These are phyloP conservation scores for Rubia tinctorum DNA, from an alignment of 305 asterid genomes.

Conservation along the genomic window DNA sequence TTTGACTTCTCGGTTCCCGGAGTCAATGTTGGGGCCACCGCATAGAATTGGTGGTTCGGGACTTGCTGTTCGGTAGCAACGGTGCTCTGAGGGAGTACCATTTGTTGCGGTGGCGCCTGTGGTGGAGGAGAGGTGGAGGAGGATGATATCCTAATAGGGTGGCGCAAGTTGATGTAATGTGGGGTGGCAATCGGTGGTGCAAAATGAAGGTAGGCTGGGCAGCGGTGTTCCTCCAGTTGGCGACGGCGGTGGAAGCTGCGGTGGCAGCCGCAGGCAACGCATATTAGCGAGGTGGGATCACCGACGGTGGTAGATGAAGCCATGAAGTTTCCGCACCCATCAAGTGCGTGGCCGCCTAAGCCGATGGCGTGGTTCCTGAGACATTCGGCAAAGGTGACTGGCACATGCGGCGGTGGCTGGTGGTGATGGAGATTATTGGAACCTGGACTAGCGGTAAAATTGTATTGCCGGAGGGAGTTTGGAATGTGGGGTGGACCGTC, in stretches of 20 bases:
- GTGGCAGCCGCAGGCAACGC: conserved; percentile 86
- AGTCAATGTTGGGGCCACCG: conserved; percentile 32
- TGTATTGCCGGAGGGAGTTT: conserved; percentile 26
- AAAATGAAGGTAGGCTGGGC: conserved; percentile 20
- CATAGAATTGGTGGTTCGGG: neutral
- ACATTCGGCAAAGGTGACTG: conserved; percentile 48
- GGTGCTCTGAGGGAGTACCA: too few relatives aligned
- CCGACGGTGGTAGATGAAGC: conserved; percentile 37
- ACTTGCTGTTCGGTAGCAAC: conserved; percentile 17
- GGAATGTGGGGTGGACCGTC: conserved; percentile 76
- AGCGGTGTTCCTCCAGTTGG: conserved; percentile 29
- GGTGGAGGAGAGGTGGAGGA: too few relatives aligned
- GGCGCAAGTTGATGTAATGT: neutral
- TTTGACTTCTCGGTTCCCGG: conserved; percentile 23
- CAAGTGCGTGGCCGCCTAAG: conserved; percentile 75
- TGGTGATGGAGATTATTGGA: conserved; percentile 24
- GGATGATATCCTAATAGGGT: neutral
- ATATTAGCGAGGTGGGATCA: conserved; percentile 41
- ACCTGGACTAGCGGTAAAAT: conserved; percentile 3
- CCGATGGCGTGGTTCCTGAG: conserved; percentile 80
- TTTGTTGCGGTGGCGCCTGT: too few relatives aligned
- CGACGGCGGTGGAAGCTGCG: conserved; percentile 73
- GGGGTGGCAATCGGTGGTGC: conserved; percentile 10
- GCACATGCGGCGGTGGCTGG: conserved; percentile 21
- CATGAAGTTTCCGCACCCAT: conserved; percentile 90